Evolutionary conservation across 2,329 filamentous ascomycete species (phyloP).

Genomic region (Colletotrichum sp.): DNA sequence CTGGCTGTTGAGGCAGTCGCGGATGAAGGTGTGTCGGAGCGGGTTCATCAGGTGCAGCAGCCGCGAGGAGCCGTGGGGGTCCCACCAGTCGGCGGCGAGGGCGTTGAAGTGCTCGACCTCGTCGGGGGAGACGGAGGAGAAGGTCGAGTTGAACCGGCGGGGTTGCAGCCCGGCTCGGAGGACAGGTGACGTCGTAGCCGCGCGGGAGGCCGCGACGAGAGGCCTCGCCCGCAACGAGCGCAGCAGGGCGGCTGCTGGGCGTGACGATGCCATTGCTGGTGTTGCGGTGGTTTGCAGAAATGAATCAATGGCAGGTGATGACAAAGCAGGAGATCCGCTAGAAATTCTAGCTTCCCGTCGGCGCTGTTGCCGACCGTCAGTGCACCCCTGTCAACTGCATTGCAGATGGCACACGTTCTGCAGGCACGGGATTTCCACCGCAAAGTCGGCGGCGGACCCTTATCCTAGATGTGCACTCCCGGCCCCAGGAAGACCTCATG

Average conservation of each 20-base stretch:
- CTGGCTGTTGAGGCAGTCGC: constrained; percentile 65
- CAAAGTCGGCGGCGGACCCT: background rate
- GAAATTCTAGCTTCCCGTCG: background rate
- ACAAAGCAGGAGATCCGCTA: background rate
- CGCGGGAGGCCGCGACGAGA: background rate
- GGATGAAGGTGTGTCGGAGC: constrained; percentile 91
- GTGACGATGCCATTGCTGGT: constrained; percentile 13
- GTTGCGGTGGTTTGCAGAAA: constrained; percentile 5
- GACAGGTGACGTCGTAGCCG: background rate
- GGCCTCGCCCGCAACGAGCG: constrained; percentile 3
- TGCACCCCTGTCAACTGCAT: background rate
- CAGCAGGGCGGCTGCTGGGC: constrained; percentile 15
- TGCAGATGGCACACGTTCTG: background rate
- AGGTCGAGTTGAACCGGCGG: constrained; percentile 27
- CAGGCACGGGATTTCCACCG: background rate
- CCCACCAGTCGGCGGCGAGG: constrained; percentile 96
- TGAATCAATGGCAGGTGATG: constrained; percentile 21
- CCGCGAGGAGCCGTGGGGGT: constrained; percentile 88
- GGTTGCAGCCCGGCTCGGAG: background rate
- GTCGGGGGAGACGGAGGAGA: constrained; percentile 80
- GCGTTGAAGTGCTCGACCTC: constrained; percentile 95
- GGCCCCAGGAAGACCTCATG: background rate
- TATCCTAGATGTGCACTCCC: background rate
- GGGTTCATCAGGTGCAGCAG: constrained; percentile 98
- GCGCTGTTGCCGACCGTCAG: background rate